A percentile compares a stretch with the other conserved stretches of the same genome.
These are phyloP conservation scores for Alternaria dauci DNA, from an alignment of 2,329 filamentous ascomycete genomes.

Conservation along the genomic window DNA sequence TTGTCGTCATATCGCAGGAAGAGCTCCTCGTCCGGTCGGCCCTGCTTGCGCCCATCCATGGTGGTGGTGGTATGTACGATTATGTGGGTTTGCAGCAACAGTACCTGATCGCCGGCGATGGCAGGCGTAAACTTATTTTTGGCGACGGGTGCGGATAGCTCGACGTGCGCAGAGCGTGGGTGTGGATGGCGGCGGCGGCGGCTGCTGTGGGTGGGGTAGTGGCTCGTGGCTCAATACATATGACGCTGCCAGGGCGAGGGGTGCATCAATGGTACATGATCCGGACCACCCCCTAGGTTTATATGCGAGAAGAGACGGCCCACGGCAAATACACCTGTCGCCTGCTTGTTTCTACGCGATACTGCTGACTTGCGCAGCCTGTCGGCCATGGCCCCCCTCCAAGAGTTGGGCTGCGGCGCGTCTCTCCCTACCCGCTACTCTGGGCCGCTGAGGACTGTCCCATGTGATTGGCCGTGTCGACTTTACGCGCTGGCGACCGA, in stretches of 20 bases:
- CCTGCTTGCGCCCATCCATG: slow-evolving; percentile 64
- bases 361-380: slow-evolving; percentile 40
- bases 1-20: slow-evolving; percentile 67
- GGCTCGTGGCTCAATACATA: slow-evolving; percentile 7
- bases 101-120: slow-evolving; percentile 34
- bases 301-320: slow-evolving; percentile 15
- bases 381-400: slow-evolving; percentile 24
- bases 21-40: slow-evolving; percentile 81
- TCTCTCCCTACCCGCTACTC: slow-evolving; percentile 23
- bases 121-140: slow-evolving; percentile 37
- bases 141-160: slow-evolving; percentile 32
- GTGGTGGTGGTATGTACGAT: slow-evolving; percentile 10
- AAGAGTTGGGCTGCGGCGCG: slow-evolving; percentile 36
- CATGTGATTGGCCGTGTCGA: slow-evolving; percentile 34
- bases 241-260: slow-evolving; percentile 20
- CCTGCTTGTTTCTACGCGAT: slow-evolving; percentile 24
- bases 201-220: slow-evolving; percentile 31
- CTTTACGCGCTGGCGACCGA: slow-evolving; percentile 46
- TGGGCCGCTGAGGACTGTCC: slow-evolving; percentile 27
- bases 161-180: slow-evolving; percentile 19
- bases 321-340: slow-evolving; percentile 20
- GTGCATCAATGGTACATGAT: slow-evolving; percentile 15
- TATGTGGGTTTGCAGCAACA: slow-evolving; percentile 12
- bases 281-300: slow-evolving; percentile 16
- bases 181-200: slow-evolving; percentile 21